phyloP scores from a whole-genome alignment of 768 basidiomycete species.

The Termitomyces sp. region DNA sequence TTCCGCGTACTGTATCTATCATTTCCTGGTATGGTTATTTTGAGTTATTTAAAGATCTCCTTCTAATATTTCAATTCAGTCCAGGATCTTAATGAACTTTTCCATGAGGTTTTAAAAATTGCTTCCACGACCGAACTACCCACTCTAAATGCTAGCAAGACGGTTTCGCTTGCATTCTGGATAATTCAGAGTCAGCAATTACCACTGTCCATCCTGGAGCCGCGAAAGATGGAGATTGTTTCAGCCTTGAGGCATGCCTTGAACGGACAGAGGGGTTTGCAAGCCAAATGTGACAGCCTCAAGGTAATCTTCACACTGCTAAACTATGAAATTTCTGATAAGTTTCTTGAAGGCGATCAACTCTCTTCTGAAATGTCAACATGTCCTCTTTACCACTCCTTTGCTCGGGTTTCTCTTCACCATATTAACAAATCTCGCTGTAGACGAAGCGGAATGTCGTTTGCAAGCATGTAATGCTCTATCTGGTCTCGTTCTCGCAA shows the following conservation, averaged over 20 bases:
- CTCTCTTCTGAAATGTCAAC: slow-evolving; percentile 37
- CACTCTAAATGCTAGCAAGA: slow-evolving; percentile 41
- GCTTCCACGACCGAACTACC: slow-evolving; percentile 33
- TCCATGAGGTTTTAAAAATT: slow-evolving; percentile 45
- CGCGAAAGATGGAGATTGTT: slow-evolving; percentile 30
- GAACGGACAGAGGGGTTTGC: slow-evolving; percentile 27
- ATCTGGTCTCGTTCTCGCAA: slow-evolving; percentile 50
- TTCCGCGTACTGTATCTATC: slow-evolving; percentile 41
- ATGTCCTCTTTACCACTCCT: slow-evolving; percentile 45
- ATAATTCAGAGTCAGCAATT: slow-evolving; percentile 34
- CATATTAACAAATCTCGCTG: slow-evolving; percentile 30
- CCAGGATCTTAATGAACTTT: slow-evolving; percentile 40
- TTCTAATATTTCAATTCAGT: slow-evolving; percentile 29
- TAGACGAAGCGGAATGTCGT: slow-evolving; percentile 33
- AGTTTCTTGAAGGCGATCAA: slow-evolving; percentile 30
- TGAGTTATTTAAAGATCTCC: neutral
- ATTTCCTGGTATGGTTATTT: slow-evolving; percentile 46
- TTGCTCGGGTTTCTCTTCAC: slow-evolving; percentile 49
- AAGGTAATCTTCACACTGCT: slow-evolving; percentile 24
- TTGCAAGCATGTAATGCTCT: slow-evolving; percentile 57
- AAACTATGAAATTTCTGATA: neutral
- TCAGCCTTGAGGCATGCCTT: slow-evolving; percentile 37
- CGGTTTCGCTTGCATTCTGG: slow-evolving; percentile 44
- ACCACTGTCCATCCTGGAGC: slow-evolving; percentile 37
- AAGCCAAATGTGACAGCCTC: slow-evolving; percentile 33